A percentile compares a stretch with the other conserved stretches of the same genome.
Conservation (phyloP, 768 basidiomycete species). For the Trichaptum fuscoviolaceum region DNA sequence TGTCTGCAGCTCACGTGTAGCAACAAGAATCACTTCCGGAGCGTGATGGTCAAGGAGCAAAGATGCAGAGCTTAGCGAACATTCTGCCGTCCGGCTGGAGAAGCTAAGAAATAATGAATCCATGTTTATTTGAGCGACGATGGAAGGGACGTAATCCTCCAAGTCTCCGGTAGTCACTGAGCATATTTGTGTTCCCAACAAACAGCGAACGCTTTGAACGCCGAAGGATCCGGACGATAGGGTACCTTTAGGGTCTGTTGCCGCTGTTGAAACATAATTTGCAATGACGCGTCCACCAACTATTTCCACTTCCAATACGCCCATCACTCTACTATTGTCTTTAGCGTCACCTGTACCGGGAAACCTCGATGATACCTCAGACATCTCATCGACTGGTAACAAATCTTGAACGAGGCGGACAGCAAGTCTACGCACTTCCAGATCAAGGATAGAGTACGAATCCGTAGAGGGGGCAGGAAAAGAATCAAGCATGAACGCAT, state of each 20-base stretch:
- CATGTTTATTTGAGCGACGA: not conserved
- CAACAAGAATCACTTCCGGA: not conserved
- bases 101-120: not conserved
- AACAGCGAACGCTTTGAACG: not conserved
- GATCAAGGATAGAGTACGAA: not conserved
- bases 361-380: not conserved
- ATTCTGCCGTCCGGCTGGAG: not conserved
- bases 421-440: not conserved
- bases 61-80: not conserved
- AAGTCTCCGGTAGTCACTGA: not conserved
- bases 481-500: not conserved
- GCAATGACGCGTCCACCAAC: not conserved
- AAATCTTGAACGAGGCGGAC: not conserved
- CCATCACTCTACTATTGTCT: not conserved
- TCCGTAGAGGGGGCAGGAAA: not conserved
- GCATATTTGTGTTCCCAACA: not conserved
- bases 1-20: not conserved
- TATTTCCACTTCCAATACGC: not conserved
- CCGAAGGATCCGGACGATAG: not conserved
- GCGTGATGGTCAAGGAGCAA: not conserved
- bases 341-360: not conserved
- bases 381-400: not conserved
- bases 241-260: not conserved
- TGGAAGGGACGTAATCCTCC: not conserved
- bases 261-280: not conserved